phyloP scores from a whole-genome alignment of 805 yeast genomes.

The Kluyveromyces siamensis region DNA sequence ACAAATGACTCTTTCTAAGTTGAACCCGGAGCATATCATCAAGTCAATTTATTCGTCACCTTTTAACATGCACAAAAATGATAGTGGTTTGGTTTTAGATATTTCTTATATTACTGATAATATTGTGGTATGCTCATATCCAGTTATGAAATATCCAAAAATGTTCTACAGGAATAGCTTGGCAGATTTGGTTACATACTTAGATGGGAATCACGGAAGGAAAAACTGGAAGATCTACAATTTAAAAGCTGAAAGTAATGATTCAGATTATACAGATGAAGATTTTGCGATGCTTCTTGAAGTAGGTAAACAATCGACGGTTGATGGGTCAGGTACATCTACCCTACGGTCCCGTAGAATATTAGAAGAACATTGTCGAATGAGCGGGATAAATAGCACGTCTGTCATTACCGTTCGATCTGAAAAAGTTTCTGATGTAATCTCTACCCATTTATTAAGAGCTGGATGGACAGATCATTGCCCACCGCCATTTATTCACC shows the following conservation, averaged over 20 bases:
- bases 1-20: constrained; percentile 2
- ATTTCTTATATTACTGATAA: constrained; percentile 57
- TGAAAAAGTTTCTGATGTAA: constrained; percentile 26
- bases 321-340: background rate
- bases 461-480: constrained; percentile 70
- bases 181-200: constrained; percentile 38
- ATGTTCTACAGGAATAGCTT: constrained; percentile 45
- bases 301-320: background rate
- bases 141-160: constrained; percentile 39
- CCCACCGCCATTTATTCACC: constrained; percentile 54
- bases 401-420: too few relatives aligned
- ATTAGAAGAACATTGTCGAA: background rate
- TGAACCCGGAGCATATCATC: constrained; percentile 10
- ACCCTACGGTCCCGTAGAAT: constrained; percentile 1
- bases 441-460: constrained; percentile 4
- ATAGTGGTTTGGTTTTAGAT: constrained; percentile 39
- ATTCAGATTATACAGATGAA: constrained; percentile 28
- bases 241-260: constrained; percentile 48
- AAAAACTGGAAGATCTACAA: constrained; percentile 67
- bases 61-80: constrained; percentile 18
- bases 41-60: constrained; percentile 16
- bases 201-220: constrained; percentile 37
- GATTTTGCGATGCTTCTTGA: constrained; percentile 8
- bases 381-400: background rate
- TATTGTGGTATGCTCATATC: constrained; percentile 70